Evolutionary conservation across 345 rosid genomes (phyloP), one percentile per base, ranked within the genome.

Genomic region (Eucalyptus camaldulensis): DNA sequence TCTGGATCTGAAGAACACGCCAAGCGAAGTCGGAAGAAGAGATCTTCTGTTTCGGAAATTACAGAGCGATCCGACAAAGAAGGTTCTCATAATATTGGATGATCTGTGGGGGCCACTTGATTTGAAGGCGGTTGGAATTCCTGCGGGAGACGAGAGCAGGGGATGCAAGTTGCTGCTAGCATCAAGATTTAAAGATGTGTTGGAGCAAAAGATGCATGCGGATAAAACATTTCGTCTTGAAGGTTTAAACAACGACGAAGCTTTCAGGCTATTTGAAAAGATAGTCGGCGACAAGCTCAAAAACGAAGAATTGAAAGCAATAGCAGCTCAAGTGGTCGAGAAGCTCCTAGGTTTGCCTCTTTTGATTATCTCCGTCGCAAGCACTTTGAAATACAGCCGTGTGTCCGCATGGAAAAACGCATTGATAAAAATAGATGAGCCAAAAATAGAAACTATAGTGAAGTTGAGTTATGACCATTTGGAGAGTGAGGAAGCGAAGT

Each of bases 301-400:
- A 25, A 17, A 65, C 27, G 14, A 9, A 4, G 67, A 60, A 56
- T 22, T 6, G 53, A 13, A 50, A 50, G 24, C 7, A 50, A 50
- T 1, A 2, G 53, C 53, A 5, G 6, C 6, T 50, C 53, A 50
- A 50, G 53, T 50, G 53, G 53, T 50, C 2, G 6, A 4, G 17
- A 50, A 50, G 53, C 53, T 50, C 2, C 3, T 2, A 14, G 53
- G 53, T 50, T 50, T 50, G 53, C 53, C 53, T 50, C 53, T 50
- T 50, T 13, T 50, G 6, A 50, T 50, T 50, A 14, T 1, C 53
- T 50, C 17, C 16, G 17, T 50, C 2, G 53, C 53, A 15, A 50
- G 53, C 6, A 14, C 17, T 2, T 50, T 50, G 2, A 50, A 50
- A 50, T 13, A 2, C 1, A 14, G 16, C 1, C 1, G 1, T 50